Base-by-base conservation (phyloP, 108 stramenopile species). In the Pseudonitzschia multiseries region DNA sequence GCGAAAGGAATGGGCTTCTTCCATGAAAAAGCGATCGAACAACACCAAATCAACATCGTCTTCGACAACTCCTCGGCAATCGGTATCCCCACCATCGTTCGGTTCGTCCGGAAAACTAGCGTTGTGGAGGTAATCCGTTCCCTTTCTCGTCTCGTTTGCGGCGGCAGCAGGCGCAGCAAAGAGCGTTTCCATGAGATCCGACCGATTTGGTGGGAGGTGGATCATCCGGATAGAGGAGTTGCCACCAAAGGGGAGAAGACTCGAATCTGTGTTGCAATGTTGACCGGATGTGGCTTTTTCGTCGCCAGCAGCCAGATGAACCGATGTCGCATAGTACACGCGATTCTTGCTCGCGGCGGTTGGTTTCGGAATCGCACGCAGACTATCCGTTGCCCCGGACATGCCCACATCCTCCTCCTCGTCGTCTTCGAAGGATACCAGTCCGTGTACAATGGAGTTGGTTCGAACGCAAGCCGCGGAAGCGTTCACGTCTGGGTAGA, bases 1-100 rank as follows among this genome's bases (percentile, higher is more conserved):
- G 10, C 71, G 72, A 79, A 84, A 86, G 4, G 92, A 93, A 78
- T 75, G 90, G 12, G 79, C 78, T 67, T 93, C 92, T 70, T 93
- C 92, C 36, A 86, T 69, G 50, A 87, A 87, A 56, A 87, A 93
- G 26, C 88, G 77, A 78, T 93, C 92, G 71, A 90, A 93, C 3
- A 93, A 64, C 2, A 88, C 86, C 43, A 79, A 44, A 22, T 65
- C 64, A 17, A 71, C 54, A 21, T 3, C 18, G 13, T 48, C 18
- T 14, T 18, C 17, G 13, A 18, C 4, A 10, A 48, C 46, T 22
- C 17, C 9, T 28, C 20, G 46, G 21, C 53, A 20, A 24, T 56
- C 26, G 54, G 2, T 18, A 48, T 48, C 46, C 4, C 12, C 13
- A 14, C 12, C 8, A 76, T 70, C 24, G 43, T 70, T 22, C 20